phyloP scores from a whole-genome alignment of 495 filamentous ascomycete genomes.

The Penicillium canariense region DNA sequence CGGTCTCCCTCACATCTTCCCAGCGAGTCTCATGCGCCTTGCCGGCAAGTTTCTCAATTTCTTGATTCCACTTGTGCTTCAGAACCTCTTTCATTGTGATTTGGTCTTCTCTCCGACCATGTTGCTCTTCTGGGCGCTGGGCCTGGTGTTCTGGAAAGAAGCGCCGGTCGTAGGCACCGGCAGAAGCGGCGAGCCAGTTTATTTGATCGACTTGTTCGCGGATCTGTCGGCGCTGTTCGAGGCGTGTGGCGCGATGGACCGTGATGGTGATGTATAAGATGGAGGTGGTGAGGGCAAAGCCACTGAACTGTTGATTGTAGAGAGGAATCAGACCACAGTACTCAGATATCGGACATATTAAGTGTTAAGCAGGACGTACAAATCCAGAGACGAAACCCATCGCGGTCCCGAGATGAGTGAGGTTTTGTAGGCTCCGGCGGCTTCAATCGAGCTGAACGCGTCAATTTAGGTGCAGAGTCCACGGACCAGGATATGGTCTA shows the following conservation, averaged over 20 bases:
- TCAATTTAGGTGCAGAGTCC: neutral
- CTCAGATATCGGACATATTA: neutral
- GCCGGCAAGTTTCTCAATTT: slow-evolving; percentile 64
- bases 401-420: neutral
- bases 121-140: slow-evolving; percentile 27
- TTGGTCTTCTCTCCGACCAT: slow-evolving; percentile 25
- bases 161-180: slow-evolving; percentile 43
- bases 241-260: slow-evolving; percentile 69
- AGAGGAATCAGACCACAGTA: neutral
- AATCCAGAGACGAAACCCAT: slow-evolving; percentile 85
- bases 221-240: slow-evolving; percentile 66
- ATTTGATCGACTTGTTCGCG: slow-evolving; percentile 66
- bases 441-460: neutral
- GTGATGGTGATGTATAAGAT: slow-evolving; percentile 76
- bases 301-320: slow-evolving; percentile 54
- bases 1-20: slow-evolving; percentile 54
- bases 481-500: neutral
- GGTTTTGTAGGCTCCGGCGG: neutral
- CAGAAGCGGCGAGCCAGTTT: slow-evolving; percentile 51
- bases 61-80: slow-evolving; percentile 79
- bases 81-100: slow-evolving; percentile 58
- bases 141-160: slow-evolving; percentile 31
- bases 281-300: slow-evolving; percentile 80
- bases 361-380: slow-evolving; percentile 50
- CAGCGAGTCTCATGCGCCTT: slow-evolving; percentile 67